phyloP scores from a whole-genome alignment of 2,329 filamentous ascomycete genomes.

The Cercospora janseana region DNA sequence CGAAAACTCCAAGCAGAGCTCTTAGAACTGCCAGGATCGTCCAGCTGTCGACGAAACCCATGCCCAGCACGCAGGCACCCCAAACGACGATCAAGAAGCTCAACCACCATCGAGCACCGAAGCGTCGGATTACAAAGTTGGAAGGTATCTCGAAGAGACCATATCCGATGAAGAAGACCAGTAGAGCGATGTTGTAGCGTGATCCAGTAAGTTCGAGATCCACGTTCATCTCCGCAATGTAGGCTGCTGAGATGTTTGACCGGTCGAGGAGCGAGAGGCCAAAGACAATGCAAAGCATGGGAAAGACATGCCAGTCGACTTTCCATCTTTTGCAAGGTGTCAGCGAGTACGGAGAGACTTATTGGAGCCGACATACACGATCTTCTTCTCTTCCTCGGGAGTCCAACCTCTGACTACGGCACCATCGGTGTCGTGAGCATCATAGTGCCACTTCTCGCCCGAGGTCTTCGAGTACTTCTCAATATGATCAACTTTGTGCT shows the following conservation, averaged over 20 bases:
- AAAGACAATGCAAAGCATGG: conserved; percentile 39
- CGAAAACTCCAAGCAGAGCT: conserved; percentile 60
- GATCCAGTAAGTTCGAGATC: conserved; percentile 37
- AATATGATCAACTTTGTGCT: conserved; percentile 8
- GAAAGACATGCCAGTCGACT: conserved; percentile 36
- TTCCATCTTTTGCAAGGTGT: conserved; percentile 28
- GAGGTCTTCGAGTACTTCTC: conserved; percentile 16
- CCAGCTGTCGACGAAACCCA: conserved; percentile 61
- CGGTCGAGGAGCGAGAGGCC: conserved; percentile 73
- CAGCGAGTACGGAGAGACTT: not conserved
- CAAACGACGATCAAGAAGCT: conserved; percentile 47
- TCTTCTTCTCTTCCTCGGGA: conserved; percentile 33
- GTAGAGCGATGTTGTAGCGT: conserved; percentile 36
- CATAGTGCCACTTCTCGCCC: conserved; percentile 7
- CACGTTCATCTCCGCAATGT: conserved; percentile 61
- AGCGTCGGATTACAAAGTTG: conserved; percentile 35
- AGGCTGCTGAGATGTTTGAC: conserved; percentile 68
- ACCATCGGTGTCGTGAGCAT: conserved; percentile 3
- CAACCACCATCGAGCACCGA: conserved; percentile 37
- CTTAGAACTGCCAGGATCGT: conserved; percentile 53
- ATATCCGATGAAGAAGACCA: conserved; percentile 38
- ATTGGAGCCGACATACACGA: conserved; percentile 27
- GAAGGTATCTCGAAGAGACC: conserved; percentile 37
- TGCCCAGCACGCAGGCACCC: conserved; percentile 60
- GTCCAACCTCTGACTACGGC: conserved; percentile 31